Evolutionary conservation across 768 basidiomycete species (phyloP).

Genomic region (Dacryopinax spathularia): DNA sequence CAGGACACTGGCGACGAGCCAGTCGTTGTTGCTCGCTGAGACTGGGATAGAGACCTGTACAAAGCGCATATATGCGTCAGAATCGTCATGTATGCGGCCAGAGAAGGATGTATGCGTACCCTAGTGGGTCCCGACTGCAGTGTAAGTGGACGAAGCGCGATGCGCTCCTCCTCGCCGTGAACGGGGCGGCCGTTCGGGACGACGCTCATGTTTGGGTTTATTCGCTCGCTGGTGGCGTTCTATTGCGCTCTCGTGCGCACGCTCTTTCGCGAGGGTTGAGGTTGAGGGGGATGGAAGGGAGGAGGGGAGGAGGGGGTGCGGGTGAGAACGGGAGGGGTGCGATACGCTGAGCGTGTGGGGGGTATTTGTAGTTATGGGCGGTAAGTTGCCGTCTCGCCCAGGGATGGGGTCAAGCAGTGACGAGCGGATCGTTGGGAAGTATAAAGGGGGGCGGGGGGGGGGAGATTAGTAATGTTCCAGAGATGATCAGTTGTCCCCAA

Average conservation of each 20-base stretch:
- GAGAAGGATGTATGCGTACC: not conserved
- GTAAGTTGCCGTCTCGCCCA: not conserved
- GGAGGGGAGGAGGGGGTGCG: not conserved
- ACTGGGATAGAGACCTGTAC: conserved; percentile 72
- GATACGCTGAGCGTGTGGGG: not conserved
- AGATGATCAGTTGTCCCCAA: too few relatives aligned
- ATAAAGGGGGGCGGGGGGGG: too few relatives aligned
- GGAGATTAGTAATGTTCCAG: too few relatives aligned
- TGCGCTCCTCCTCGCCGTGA: not conserved
- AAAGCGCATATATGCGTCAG: conserved; percentile 2
- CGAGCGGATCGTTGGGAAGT: not conserved
- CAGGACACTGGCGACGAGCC: conserved; percentile 86
- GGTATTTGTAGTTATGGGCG: not conserved
- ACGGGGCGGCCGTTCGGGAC: not conserved
- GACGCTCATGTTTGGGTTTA: not conserved
- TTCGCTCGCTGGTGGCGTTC: not conserved
- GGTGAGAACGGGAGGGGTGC: not conserved
- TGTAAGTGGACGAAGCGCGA: not conserved
- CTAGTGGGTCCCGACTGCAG: not conserved
- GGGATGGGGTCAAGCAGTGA: not conserved
- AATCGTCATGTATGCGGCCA: not conserved
- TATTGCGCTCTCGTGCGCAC: not conserved
- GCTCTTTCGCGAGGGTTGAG: not conserved
- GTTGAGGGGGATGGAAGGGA: not conserved
- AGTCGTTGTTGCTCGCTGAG: conserved; percentile 63